A percentile compares a stretch with the other conserved stretches of the same genome.
These are phyloP conservation scores for Arthrinium phaeospermum DNA, from an alignment of 2,329 filamentous ascomycete species.

Conservation along the genomic window DNA sequence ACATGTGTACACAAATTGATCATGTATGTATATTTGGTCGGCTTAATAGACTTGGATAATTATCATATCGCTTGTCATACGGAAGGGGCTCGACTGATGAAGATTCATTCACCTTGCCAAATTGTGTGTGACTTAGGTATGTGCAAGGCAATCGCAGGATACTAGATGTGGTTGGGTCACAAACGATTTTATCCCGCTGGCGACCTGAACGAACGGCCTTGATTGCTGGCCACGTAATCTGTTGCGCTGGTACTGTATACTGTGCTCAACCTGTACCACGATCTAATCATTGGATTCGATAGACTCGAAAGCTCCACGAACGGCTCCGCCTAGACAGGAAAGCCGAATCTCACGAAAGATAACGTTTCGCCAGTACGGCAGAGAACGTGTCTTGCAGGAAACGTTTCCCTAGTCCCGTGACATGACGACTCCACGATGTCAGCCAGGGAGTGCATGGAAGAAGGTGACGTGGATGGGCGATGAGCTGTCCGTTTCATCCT, in stretches of 20 bases:
- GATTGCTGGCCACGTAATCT: neutral
- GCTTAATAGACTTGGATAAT: neutral
- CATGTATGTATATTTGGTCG: no score
- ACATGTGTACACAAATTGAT: neutral
- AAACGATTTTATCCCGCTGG: neutral
- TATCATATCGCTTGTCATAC: neutral
- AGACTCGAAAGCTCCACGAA: no score
- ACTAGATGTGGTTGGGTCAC: neutral
- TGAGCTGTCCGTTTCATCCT: neutral
- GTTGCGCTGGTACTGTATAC: neutral
- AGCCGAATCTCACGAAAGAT: neutral
- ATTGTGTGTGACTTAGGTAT: neutral
- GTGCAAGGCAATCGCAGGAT: neutral
- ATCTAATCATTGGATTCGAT: no score
- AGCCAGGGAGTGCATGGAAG: neutral
- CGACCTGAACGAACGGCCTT: no score
- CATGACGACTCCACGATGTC: no score
- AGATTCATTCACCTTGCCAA: no score
- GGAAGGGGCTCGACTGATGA: no score
- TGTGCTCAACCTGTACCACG: no score
- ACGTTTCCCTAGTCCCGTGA: no score
- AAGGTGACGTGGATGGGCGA: neutral
- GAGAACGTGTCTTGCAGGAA: neutral
- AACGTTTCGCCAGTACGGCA: neutral
- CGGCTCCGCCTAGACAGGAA: no score